Evolutionary conservation across 768 basidiomycete species (phyloP).

Genomic region (Zangia roseola): DNA sequence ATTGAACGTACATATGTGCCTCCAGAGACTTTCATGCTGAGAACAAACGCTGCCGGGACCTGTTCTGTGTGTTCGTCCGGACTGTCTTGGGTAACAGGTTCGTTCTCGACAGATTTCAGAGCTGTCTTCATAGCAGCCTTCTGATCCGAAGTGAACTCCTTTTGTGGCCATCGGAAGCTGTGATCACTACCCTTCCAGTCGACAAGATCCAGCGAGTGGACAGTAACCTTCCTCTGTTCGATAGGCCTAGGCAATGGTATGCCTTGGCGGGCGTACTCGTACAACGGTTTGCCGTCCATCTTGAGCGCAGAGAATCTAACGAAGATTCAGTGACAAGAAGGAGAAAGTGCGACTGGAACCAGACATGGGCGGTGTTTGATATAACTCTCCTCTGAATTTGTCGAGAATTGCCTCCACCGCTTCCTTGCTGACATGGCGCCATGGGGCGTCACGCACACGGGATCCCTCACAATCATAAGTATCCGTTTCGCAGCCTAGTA

Average conservation of each 20-base stretch:
- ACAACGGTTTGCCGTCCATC: slow-evolving; percentile 94
- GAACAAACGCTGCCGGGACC: slow-evolving; percentile 73
- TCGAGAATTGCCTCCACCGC: slow-evolving; percentile 66
- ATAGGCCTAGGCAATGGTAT: slow-evolving; percentile 95
- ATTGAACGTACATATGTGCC: slow-evolving; percentile 97
- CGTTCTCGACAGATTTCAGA: slow-evolving; percentile 48
- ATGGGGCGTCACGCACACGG: slow-evolving; percentile 71
- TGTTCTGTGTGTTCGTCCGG: slow-evolving; percentile 34
- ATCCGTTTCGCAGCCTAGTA: slow-evolving; percentile 94
- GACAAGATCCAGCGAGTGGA: slow-evolving; percentile 76
- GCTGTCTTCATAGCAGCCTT: slow-evolving; percentile 68
- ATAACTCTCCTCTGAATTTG: slow-evolving; percentile 82
- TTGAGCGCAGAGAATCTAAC: slow-evolving; percentile 94
- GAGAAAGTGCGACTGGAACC: slow-evolving; percentile 11
- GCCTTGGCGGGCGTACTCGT: slow-evolving; percentile 92
- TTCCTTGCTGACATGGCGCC: slow-evolving; percentile 81
- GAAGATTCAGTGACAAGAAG: slow-evolving; percentile 6
- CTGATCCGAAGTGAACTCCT: slow-evolving; percentile 64
- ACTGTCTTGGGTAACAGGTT: slow-evolving; percentile 35
- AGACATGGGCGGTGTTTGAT: slow-evolving; percentile 91
- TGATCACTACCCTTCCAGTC: slow-evolving; percentile 82
- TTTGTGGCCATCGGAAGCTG: slow-evolving; percentile 70
- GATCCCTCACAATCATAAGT: slow-evolving; percentile 91
- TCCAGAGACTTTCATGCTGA: slow-evolving; percentile 91
- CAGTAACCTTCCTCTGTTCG: slow-evolving; percentile 76